A percentile compares a stretch with the other conserved stretches of the same genome.
These are phyloP conservation scores for Dendrobium catenatum DNA, from an alignment of 106 monocot genomes.

Conservation along the genomic window DNA sequence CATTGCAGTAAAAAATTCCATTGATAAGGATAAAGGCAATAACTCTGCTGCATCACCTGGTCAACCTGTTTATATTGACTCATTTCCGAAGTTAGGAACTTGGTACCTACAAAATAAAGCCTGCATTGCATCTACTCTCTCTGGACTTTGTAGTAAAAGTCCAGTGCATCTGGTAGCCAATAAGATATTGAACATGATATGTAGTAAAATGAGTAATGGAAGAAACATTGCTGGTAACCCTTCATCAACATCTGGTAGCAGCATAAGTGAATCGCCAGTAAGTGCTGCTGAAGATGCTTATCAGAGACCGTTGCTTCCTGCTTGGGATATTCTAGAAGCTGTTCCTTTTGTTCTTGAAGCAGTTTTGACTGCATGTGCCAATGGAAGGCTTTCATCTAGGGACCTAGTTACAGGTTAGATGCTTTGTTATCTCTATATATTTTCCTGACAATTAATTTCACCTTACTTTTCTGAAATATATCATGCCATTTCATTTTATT, in stretches of 20 bases:
- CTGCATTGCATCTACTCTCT: conserved; percentile 76
- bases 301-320: conserved; percentile 48
- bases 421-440: not conserved
- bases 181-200: conserved; percentile 79
- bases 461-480: not conserved
- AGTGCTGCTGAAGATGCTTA: conserved; percentile 33
- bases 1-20: conserved; percentile 25
- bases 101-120: conserved; percentile 97
- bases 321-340: conserved; percentile 90
- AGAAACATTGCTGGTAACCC: conserved; percentile 31
- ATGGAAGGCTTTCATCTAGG: conserved; percentile 82
- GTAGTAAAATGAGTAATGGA: conserved; percentile 54
- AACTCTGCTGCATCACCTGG: conserved; percentile 1
- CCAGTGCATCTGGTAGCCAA: conserved; percentile 79
- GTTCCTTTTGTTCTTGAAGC: conserved; percentile 93
- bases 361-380: conserved; percentile 71
- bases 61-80: conserved; percentile 70
- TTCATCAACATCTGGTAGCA: conserved; percentile 47
- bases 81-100: conserved; percentile 74
- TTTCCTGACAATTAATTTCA: not conserved
- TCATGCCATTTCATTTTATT: not conserved
- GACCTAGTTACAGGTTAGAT: conserved; percentile 79
- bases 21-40: conserved; percentile 11
- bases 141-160: conserved; percentile 49
- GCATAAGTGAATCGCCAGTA: conserved; percentile 41